Evolutionary conservation across 2,329 filamentous ascomycete genomes (phyloP).

Genomic region (Coniochaeta prunicola): DNA sequence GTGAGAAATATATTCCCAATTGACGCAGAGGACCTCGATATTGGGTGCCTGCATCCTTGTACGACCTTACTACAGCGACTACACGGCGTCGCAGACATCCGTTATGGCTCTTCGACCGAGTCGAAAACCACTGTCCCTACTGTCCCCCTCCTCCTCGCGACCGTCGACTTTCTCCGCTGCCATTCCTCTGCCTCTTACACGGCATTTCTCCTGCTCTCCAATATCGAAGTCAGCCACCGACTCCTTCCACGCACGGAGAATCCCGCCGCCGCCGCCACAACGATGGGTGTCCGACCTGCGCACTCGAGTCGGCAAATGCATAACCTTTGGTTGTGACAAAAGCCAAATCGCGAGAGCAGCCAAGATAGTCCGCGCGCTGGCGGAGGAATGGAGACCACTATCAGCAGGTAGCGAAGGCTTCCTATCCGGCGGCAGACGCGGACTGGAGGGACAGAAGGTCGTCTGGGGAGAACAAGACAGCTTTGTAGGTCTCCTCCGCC

Average conservation of each 20-base stretch:
- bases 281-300: slow-evolving; percentile 67
- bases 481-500: slow-evolving; percentile 21
- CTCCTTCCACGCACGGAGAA: slow-evolving; percentile 1
- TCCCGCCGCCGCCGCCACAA: slow-evolving; percentile 30
- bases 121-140: slow-evolving; percentile 6
- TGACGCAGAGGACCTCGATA: not conserved
- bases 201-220: slow-evolving; percentile 8
- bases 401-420: slow-evolving; percentile 71
- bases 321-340: slow-evolving; percentile 62
- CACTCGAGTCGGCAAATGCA: slow-evolving; percentile 62
- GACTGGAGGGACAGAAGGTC: slow-evolving; percentile 60
- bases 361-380: slow-evolving; percentile 50
- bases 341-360: slow-evolving; percentile 52
- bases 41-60: not conserved
- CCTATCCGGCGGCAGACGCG: slow-evolving; percentile 54
- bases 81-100: not conserved
- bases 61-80: not conserved
- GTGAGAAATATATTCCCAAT: not conserved
- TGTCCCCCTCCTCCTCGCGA: slow-evolving; percentile 1
- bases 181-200: not conserved
- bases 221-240: not conserved
- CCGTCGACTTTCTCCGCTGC: not conserved
- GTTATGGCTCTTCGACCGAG: slow-evolving; percentile 18
- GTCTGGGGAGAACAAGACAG: slow-evolving; percentile 82
- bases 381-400: slow-evolving; percentile 63